Base-by-base conservation (phyloP, 2,329 filamentous ascomycete species). In the Colletotrichum sidae region DNA sequence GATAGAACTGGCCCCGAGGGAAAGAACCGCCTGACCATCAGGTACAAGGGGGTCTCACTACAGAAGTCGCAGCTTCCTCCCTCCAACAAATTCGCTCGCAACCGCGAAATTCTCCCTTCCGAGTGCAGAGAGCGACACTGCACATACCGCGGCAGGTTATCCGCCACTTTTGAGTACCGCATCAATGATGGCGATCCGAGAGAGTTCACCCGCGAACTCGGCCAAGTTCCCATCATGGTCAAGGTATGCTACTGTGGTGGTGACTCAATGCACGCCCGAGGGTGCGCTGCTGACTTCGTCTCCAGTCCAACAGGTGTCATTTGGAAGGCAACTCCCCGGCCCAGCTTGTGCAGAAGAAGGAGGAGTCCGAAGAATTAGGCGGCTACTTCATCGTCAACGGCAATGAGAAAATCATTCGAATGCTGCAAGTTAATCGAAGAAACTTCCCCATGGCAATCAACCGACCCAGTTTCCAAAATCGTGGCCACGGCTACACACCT, bases 351-450 rank as follows among this genome's bases (percentile, higher is more conserved):
- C 85, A 91, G 69, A 88, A 89, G 67, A 97, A 97, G 76, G 96
- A 99, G 80, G 96, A 99, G 78, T 92, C 94, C 0, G 96, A 99
- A 78, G 96, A 99, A 78, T 81, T 98, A 38, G 96, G 96, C 42
- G 96, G 96, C 49, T 99, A 98, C 78, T 99, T 98, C 75, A 89
- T 99, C 72, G 92, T 99, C 73, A 99, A 99, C 77, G 96, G 96
- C 69, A 97, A 94, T 74, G 96, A 99, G 78, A 98, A 97, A 82
- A 88, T 98, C 63, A 94, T 98, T 72, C 93, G 96, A 75, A 89
- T 98, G 83, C 85, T 99, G 68, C 90, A 97, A 69, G 88, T 98
- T 68, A 93, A 94, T 75, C 89, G 93, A 78, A 87, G 96, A 74
- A 99, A 99, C 78, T 97, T 93, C 74, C 95, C 96, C 55, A 92